phyloP scores from a whole-genome alignment of 1,284 basidiomycete species.

The Mrakiaceae sp. region DNA sequence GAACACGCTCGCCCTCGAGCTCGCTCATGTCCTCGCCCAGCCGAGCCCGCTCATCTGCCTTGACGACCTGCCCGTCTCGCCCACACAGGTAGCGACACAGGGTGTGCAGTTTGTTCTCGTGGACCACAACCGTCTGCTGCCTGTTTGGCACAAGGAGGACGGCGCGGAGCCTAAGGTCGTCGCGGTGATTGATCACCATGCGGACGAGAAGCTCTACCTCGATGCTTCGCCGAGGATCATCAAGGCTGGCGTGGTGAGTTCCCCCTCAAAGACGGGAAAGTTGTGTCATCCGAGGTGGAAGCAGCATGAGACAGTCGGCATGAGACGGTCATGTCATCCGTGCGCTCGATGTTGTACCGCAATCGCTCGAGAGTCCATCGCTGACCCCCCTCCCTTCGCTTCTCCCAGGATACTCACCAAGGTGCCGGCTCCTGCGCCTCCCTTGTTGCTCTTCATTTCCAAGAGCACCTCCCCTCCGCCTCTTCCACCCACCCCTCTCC shows the following conservation, averaged over 20 bases:
- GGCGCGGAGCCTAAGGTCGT: constrained; percentile 40
- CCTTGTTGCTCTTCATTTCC: constrained; percentile 51
- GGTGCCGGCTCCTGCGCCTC: constrained; percentile 66
- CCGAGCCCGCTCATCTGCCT: constrained; percentile 26
- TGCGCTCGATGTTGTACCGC: no score
- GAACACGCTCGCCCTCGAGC: constrained; percentile 60
- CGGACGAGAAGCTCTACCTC: constrained; percentile 61
- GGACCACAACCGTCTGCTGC: constrained; percentile 72
- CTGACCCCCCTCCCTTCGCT: constrained; percentile 24
- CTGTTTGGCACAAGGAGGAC: constrained; percentile 37
- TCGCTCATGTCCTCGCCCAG: constrained; percentile 5
- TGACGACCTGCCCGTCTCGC: constrained; percentile 30
- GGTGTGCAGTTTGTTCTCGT: constrained; percentile 66
- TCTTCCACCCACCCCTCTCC: constrained; percentile 28
- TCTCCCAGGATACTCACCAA: no score
- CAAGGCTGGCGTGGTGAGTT: neutral
- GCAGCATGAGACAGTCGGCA: no score
- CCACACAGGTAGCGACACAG: constrained; percentile 36
- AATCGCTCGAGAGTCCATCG: no score
- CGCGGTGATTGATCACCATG: constrained; percentile 87
- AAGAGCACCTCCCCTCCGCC: constrained; percentile 21
- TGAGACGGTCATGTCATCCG: no score
- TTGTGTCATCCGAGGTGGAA: no score
- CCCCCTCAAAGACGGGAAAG: no score
- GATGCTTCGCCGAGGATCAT: constrained; percentile 56